Conservation (phyloP, 495 filamentous ascomycete genomes). For the Hypomontagnella monticulosa region DNA sequence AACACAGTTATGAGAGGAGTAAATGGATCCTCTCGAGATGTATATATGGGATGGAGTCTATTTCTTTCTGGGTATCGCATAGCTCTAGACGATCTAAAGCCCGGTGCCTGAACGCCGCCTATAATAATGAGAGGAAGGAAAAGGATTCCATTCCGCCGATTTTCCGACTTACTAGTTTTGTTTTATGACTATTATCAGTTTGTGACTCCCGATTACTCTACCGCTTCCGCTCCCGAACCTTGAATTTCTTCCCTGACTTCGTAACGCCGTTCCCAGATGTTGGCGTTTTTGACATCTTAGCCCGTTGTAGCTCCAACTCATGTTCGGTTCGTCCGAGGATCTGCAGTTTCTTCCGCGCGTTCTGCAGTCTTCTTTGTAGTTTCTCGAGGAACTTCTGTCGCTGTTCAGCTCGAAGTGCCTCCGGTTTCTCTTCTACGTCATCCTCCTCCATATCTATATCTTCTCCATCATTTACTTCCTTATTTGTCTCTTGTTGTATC, state of each 20-base stretch:
- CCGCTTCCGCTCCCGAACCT: slow-evolving; percentile 82
- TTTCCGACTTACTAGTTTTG: slow-evolving; percentile 13
- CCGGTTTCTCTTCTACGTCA: slow-evolving; percentile 59
- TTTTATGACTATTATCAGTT: not conserved
- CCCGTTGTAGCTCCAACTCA: slow-evolving; percentile 73
- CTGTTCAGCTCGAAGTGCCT: slow-evolving; percentile 58
- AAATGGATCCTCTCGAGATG: slow-evolving; percentile 8
- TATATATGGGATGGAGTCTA: slow-evolving; percentile 33
- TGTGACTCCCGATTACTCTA: slow-evolving; percentile 52
- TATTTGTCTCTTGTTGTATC: slow-evolving; percentile 6
- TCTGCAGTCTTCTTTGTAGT: slow-evolving; percentile 63
- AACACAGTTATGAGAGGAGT: slow-evolving; percentile 10
- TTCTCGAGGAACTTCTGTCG: slow-evolving; percentile 56
- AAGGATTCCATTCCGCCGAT: slow-evolving; percentile 12
- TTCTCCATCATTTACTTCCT: slow-evolving; percentile 7
- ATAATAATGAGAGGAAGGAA: slow-evolving; percentile 31
- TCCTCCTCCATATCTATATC: slow-evolving; percentile 43
- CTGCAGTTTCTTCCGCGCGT: slow-evolving; percentile 72
- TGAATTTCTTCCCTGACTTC: slow-evolving; percentile 84
- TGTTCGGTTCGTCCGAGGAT: slow-evolving; percentile 77
- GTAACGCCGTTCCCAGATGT: slow-evolving; percentile 76
- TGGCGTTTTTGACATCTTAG: slow-evolving; percentile 73
- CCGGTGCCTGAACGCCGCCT: slow-evolving; percentile 39
- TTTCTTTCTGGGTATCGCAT: slow-evolving; percentile 43
- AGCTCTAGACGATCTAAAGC: slow-evolving; percentile 35